Evolutionary conservation across 345 rosid species (phyloP), one percentile per base, ranked within the genome.

Genomic region (Brassica carinata): DNA sequence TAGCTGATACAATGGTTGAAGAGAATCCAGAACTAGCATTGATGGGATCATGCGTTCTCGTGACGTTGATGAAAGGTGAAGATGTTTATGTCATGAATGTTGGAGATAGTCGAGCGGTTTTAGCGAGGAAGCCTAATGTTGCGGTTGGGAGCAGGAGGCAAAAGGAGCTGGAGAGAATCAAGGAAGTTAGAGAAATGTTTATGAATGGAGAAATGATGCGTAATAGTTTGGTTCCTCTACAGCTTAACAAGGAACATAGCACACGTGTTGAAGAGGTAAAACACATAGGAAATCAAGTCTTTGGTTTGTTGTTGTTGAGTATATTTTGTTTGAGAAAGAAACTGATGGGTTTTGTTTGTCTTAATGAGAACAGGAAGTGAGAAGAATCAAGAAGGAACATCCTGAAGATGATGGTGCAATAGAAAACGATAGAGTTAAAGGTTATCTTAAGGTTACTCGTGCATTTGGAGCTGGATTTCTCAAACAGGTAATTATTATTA

Each of bases 1-100:
- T 70, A 59, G 89, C 94, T 8, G 98, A 91, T 83, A 62, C 79
- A 82, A 90, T 85, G 94, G 86, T 88, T 5, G 80, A 38, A 83
- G 91, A 87, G 87, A 96, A 89, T 83, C 98, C 99, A 0, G 97
- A 91, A 79, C 19, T 96, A 69, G 91, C 96, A 70, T 83, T 93
- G 79, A 96, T 96, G 96, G 99, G 99, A 23, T 96, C 99, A 5
- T 96, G 99, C 64, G 98, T 93, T 77, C 82, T 96, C 63, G 97
- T 89, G 38, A 89, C 90, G 88, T 69, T 96, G 77, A 93, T 96
- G 23, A 55, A 7, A 55, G 62, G 62, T 7, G 62, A 55, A 55
- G 62, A 55, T 17, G 62, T 55, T 7, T 96, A 96, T 68, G 82
- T 96, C 81, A 88, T 96, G 98, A 96, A 90, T 70, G 93, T 96